Percentiles rank a stretch among this genome's conserved stretches.
phyloP scores from a whole-genome alignment of 2,329 filamentous ascomycete genomes.

The Fusarium tjaetaba region DNA sequence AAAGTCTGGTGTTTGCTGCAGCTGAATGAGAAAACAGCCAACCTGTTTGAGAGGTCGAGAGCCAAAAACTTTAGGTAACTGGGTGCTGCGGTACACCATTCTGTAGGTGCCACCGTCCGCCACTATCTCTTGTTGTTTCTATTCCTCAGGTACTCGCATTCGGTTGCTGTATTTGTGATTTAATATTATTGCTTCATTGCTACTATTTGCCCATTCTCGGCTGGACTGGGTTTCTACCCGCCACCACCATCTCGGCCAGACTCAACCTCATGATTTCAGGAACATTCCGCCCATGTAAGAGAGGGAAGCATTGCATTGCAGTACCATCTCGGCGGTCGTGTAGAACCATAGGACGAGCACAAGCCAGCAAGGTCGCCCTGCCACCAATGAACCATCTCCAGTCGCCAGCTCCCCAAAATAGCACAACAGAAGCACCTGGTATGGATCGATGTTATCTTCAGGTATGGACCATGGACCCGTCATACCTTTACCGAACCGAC shows the following conservation, averaged over 20 bases:
- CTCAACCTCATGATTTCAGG: constrained; percentile 22
- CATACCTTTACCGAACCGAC: constrained; percentile 24
- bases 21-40: constrained; percentile 5
- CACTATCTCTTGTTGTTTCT: constrained; percentile 20
- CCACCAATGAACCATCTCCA: constrained; percentile 27
- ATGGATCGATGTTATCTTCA: constrained; percentile 39
- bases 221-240: constrained; percentile 19
- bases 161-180: not conserved
- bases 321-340: constrained; percentile 32
- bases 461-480: constrained; percentile 34
- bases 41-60: constrained; percentile 7
- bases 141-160: not conserved
- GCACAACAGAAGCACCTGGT: constrained; percentile 31
- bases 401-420: constrained; percentile 34
- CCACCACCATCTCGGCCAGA: constrained; percentile 28
- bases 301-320: constrained; percentile 14
- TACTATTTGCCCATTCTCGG: constrained; percentile 11
- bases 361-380: constrained; percentile 26
- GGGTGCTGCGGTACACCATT: constrained; percentile 14
- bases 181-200: not conserved
- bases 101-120: constrained; percentile 18
- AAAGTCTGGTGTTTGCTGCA: constrained; percentile 20
- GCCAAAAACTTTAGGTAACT: not conserved
- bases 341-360: constrained; percentile 32
- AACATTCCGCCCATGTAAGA: constrained; percentile 19